phyloP scores from a whole-genome alignment of 2,329 filamentous ascomycete genomes.

The Cladosporium cucumerinum region DNA sequence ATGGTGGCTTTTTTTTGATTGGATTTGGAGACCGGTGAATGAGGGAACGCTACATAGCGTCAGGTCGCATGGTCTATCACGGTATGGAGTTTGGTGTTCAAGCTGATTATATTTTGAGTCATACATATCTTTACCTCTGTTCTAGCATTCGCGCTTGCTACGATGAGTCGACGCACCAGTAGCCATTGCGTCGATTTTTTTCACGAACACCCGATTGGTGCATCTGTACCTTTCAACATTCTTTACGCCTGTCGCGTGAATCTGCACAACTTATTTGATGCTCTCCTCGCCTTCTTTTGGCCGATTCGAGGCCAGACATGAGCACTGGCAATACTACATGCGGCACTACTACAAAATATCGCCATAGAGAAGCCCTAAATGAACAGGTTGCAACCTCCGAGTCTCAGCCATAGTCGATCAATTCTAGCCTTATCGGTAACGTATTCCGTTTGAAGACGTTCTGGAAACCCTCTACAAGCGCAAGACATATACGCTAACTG shows the following conservation, averaged over 20 bases:
- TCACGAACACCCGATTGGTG: background rate
- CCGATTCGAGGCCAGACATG: background rate
- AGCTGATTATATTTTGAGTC: background rate
- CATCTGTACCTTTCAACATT: background rate
- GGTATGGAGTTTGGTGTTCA: background rate
- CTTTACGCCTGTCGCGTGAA: background rate
- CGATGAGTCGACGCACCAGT: background rate
- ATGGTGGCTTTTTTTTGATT: background rate
- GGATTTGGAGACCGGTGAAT: background rate
- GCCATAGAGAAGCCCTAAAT: background rate
- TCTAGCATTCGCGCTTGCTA: background rate
- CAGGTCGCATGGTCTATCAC: background rate
- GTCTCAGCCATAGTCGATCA: background rate
- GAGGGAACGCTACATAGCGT: background rate
- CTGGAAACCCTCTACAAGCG: background rate
- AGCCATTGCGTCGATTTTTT: background rate
- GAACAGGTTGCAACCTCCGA: background rate
- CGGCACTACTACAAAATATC: background rate
- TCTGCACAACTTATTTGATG: background rate
- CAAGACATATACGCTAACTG: background rate
- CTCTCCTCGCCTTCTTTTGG: background rate
- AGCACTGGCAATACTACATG: background rate
- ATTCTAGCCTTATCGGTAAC: background rate
- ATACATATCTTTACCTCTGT: background rate
- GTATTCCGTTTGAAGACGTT: background rate